Evolutionary conservation across 2,329 filamentous ascomycete species (phyloP).

Genomic region (Beauveria varroae): DNA sequence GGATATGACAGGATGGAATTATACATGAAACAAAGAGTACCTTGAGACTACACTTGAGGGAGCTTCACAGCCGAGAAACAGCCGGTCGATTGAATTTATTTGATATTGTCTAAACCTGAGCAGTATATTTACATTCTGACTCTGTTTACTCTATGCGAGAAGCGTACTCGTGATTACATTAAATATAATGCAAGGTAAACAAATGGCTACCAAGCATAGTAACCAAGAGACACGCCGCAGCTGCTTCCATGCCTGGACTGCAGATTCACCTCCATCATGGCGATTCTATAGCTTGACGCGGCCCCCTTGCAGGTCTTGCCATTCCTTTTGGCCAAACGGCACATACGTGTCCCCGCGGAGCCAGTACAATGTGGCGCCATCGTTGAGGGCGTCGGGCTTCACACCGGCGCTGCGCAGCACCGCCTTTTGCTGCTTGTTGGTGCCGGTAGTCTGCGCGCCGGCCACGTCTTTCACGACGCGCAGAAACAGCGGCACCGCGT

Average conservation of each 20-base stretch:
- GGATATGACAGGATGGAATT: neutral
- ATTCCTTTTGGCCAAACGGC: conserved; percentile 59
- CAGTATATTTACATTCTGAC: neutral
- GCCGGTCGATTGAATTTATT: neutral
- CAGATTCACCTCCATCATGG: neutral
- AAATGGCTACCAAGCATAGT: neutral
- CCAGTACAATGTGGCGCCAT: conserved; percentile 51
- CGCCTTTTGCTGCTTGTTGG: conserved; percentile 84
- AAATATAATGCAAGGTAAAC: neutral
- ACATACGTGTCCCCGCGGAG: conserved; percentile 59
- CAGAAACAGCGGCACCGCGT: conserved; percentile 72
- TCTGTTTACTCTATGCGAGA: neutral
- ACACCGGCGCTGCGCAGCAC: conserved; percentile 65
- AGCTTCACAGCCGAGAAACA: conserved; percentile 7
- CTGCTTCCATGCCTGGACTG: neutral
- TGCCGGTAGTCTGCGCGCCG: conserved; percentile 63
- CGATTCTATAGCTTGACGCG: conserved; percentile 56
- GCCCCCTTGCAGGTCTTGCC: conserved; percentile 59
- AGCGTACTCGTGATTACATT: neutral
- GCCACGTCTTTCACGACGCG: conserved; percentile 51
- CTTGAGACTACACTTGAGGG: neutral
- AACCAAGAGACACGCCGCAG: neutral
- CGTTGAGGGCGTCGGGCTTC: conserved; percentile 39
- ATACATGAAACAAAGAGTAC: neutral
- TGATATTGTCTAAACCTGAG: neutral